Conservation (phyloP, 441 rosid species). For the Populus hybrid region DNA sequence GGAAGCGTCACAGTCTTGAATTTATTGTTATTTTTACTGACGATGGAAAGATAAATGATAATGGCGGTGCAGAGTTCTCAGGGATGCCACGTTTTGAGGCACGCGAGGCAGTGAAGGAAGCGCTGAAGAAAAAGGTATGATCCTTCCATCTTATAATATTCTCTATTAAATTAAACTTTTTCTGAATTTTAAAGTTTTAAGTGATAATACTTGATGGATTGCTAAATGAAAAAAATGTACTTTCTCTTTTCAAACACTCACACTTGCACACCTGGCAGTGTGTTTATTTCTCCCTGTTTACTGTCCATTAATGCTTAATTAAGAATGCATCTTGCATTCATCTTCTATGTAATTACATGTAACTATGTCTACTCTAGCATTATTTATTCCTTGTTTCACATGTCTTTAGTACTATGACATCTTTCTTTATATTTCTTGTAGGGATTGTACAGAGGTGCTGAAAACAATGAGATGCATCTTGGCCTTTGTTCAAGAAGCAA, state of each 20-base stretch:
- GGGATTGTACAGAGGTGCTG: slow-evolving; percentile 77
- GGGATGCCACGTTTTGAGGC: slow-evolving; percentile 93
- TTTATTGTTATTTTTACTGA: slow-evolving; percentile 84
- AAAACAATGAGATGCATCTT: slow-evolving; percentile 90
- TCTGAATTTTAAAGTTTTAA: too few species aligned
- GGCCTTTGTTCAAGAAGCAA: slow-evolving; percentile 80
- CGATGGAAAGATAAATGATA: slow-evolving; percentile 83
- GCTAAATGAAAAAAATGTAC: too few species aligned
- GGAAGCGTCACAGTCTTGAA: slow-evolving; percentile 80
- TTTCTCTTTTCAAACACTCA: too few species aligned
- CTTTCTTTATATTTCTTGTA: slow-evolving; percentile 23
- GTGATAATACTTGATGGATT: too few species aligned
- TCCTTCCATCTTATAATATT: neutral
- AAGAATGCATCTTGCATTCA: neutral
- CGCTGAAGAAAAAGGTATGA: slow-evolving; percentile 65
- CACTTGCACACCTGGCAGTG: too few species aligned
- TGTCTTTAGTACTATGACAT: neutral
- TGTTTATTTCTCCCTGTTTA: too few species aligned
- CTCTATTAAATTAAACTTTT: too few species aligned
- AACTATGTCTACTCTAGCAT: neutral
- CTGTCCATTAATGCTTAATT: too few species aligned
- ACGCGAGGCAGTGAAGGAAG: slow-evolving; percentile 77
- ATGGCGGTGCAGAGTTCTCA: slow-evolving; percentile 54
- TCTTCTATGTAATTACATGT: neutral
- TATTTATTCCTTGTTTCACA: neutral